These are phyloP conservation scores for Perkinsus marinus DNA, from an alignment of 169 alveolate species.

Conservation along the genomic window DNA sequence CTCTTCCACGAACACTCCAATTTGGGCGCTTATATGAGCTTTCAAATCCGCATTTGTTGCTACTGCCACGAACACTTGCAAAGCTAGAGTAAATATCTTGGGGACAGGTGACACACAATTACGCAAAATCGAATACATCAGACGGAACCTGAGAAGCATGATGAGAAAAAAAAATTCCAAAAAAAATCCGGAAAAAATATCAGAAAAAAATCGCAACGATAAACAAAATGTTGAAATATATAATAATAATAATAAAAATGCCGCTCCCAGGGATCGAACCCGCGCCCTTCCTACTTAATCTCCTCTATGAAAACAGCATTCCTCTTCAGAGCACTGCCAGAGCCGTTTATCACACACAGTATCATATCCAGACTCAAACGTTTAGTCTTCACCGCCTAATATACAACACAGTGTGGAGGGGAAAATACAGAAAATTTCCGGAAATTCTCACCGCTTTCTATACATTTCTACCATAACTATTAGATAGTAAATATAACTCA, in stretches of 20 bases:
- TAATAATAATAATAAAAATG: too few species aligned
- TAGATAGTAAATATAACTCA: too few species aligned
- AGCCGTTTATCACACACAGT: background rate
- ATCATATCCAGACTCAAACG: background rate
- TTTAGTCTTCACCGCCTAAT: background rate
- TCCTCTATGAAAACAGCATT: background rate
- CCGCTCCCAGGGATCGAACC: background rate
- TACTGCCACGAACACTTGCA: constrained; percentile 47
- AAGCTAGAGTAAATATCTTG: constrained; percentile 33
- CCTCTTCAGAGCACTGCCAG: background rate
- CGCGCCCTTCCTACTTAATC: background rate
- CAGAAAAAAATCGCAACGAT: too few species aligned
- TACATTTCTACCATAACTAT: background rate
- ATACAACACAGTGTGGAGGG: background rate
- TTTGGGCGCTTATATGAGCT: constrained; percentile 46
- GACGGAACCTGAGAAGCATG: background rate
- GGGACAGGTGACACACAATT: constrained; percentile 27
- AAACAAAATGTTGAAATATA: too few species aligned
- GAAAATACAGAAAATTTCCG: background rate
- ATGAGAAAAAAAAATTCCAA: too few species aligned
- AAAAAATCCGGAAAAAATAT: too few species aligned
- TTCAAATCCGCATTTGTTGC: constrained; percentile 42
- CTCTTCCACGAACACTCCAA: constrained; percentile 57
- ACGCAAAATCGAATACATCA: background rate
- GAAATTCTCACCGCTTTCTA: too few species aligned